phyloP scores from a whole-genome alignment of 768 basidiomycete species.

The Pilatotrama ljubarskyi region DNA sequence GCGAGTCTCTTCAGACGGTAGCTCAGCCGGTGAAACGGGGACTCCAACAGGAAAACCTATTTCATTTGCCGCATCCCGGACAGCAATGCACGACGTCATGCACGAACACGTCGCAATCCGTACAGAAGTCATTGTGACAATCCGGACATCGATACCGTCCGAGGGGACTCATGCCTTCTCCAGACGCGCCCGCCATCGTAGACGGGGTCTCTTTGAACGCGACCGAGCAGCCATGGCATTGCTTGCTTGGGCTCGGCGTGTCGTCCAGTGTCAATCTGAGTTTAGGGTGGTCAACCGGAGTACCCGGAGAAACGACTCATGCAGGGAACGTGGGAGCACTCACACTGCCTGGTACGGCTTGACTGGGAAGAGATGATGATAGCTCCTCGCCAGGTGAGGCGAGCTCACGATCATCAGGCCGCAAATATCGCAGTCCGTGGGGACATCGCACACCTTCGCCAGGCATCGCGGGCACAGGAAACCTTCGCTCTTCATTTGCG shows the following conservation, averaged over 20 bases:
- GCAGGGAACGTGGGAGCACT: slow-evolving; percentile 35
- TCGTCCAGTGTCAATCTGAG: slow-evolving; percentile 43
- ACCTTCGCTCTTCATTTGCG: slow-evolving; percentile 87
- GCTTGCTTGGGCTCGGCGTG: slow-evolving; percentile 33
- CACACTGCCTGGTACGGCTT: slow-evolving; percentile 82
- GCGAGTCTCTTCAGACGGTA: no score
- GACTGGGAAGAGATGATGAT: slow-evolving; percentile 94
- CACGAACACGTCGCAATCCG: slow-evolving; percentile 94
- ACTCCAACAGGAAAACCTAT: no score
- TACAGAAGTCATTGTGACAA: slow-evolving; percentile 86
- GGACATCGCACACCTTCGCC: slow-evolving; percentile 94
- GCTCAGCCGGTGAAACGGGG: no score
- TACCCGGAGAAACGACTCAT: not conserved
- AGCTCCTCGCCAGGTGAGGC: slow-evolving; percentile 94
- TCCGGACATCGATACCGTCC: slow-evolving; percentile 90
- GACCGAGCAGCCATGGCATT: slow-evolving; percentile 81
- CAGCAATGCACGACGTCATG: slow-evolving; percentile 96
- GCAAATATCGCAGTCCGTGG: slow-evolving; percentile 97
- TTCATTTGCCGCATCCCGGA: slow-evolving; percentile 69
- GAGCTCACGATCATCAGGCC: slow-evolving; percentile 98
- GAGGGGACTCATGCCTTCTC: slow-evolving; percentile 76
- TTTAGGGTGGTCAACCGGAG: slow-evolving; percentile 1
- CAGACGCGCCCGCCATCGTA: slow-evolving; percentile 36
- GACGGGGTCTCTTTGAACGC: slow-evolving; percentile 52
- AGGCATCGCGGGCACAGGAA: slow-evolving; percentile 94